phyloP scores from a whole-genome alignment of 2,329 filamentous ascomycete species.

The Fusarium liriodendri region DNA sequence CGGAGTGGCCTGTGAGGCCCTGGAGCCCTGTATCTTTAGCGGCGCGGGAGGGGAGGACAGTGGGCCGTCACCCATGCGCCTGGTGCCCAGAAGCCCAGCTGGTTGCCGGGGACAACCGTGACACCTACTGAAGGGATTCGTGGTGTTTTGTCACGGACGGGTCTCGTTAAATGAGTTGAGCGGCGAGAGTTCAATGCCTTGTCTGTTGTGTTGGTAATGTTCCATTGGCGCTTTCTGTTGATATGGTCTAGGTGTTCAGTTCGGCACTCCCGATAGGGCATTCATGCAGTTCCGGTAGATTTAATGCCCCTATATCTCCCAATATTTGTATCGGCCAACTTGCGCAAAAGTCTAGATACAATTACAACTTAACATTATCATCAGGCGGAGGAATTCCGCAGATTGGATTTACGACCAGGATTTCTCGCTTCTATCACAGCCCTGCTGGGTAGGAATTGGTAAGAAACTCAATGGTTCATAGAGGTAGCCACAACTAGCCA shows the following conservation, averaged over 20 bases:
- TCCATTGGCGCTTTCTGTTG: neutral
- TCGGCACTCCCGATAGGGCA: neutral
- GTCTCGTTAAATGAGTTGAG: neutral
- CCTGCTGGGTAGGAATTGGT: neutral
- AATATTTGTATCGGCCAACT: neutral
- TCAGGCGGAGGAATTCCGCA: neutral
- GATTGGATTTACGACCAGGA: neutral
- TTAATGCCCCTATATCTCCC: neutral
- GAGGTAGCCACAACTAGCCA: neutral
- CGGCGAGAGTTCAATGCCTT: neutral
- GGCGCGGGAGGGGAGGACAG: conserved; percentile 24
- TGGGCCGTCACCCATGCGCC: conserved; percentile 19
- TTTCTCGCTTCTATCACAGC: neutral
- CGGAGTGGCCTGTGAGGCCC: neutral
- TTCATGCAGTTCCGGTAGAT: neutral
- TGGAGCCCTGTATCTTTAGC: conserved; percentile 14
- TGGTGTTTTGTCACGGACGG: neutral
- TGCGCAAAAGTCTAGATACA: neutral
- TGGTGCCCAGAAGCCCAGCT: neutral
- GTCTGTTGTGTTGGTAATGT: neutral
- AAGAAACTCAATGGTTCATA: neutral
- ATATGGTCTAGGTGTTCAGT: neutral
- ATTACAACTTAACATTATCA: neutral
- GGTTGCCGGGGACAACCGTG: conserved; percentile 35
- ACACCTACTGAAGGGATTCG: neutral